phyloP scores from a whole-genome alignment of 2,329 filamentous ascomycete genomes.

The Coniochaeta hoffmannii region DNA sequence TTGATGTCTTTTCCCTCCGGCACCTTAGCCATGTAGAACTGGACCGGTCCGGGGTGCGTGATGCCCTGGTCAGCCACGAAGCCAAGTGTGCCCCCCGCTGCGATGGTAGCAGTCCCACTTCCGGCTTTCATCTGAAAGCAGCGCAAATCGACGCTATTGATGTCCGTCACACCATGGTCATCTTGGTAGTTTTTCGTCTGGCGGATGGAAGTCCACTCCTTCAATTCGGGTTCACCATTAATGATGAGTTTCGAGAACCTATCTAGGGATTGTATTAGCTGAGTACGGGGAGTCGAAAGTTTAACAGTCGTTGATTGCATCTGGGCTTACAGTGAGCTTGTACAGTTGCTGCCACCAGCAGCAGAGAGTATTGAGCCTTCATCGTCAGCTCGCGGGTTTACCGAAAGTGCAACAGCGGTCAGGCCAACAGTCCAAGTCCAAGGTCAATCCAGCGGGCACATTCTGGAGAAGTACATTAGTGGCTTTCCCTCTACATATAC shows the following conservation, averaged over 20 bases:
- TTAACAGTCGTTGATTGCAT: no score
- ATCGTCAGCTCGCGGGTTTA: background rate
- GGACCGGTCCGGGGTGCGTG: slow-evolving; percentile 22
- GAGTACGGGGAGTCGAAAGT: no score
- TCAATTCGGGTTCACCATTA: slow-evolving; percentile 15
- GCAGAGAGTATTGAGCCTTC: background rate
- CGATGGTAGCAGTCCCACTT: slow-evolving; percentile 15
- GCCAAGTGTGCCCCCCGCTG: slow-evolving; percentile 21
- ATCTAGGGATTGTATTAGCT: slow-evolving; percentile 11
- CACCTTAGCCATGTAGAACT: slow-evolving; percentile 25
- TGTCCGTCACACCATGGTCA: slow-evolving; percentile 23
- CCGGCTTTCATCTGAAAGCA: slow-evolving; percentile 22
- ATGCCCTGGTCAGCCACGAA: slow-evolving; percentile 19
- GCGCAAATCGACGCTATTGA: slow-evolving; percentile 21
- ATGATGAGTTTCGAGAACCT: slow-evolving; percentile 21
- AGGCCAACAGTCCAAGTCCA: no score
- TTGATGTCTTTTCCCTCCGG: slow-evolving; percentile 21
- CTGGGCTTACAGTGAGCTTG: slow-evolving; percentile 12
- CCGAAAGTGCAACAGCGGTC: background rate
- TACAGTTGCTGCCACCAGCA: slow-evolving; percentile 10
- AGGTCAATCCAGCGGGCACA: no score
- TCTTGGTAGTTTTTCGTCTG: slow-evolving; percentile 25
- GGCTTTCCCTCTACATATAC: background rate
- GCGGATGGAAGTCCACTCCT: slow-evolving; percentile 18
- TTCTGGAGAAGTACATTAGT: no score